Percentiles rank a stretch among this genome's conserved stretches.
phyloP scores from a whole-genome alignment of 73 alveolate species.

The Blepharisma japonicum region DNA sequence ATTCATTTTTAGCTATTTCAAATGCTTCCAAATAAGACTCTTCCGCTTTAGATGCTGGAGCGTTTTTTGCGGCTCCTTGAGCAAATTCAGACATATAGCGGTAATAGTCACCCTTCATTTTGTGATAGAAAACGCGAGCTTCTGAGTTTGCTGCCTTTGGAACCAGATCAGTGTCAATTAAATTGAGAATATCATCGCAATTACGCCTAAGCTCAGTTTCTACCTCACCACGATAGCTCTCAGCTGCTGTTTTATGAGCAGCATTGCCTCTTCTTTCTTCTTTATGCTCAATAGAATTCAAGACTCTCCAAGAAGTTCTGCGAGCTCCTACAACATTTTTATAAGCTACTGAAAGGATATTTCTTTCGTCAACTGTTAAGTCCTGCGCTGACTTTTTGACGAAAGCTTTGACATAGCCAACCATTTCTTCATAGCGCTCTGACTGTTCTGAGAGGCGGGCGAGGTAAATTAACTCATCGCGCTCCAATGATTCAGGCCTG shows the following conservation, averaged over 20 bases:
- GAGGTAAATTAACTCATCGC: conserved; percentile 38
- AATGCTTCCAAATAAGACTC: conserved; percentile 39
- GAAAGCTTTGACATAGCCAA: conserved; percentile 31
- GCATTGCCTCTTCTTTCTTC: conserved; percentile 31
- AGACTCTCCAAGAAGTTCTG: conserved; percentile 40
- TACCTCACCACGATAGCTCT: conserved; percentile 4
- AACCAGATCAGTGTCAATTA: conserved; percentile 37
- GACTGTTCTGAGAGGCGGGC: conserved; percentile 36
- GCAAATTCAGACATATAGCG: conserved; percentile 67
- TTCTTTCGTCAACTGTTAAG: conserved; percentile 47
- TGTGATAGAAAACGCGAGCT: conserved; percentile 44
- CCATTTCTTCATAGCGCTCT: conserved; percentile 38
- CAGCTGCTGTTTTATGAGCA: no score
- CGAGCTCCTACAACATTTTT: conserved; percentile 41
- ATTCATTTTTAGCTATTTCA: conserved; percentile 37
- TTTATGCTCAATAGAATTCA: conserved; percentile 41
- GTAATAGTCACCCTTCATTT: conserved; percentile 78
- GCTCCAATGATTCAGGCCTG: no score
- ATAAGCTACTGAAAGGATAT: conserved; percentile 39
- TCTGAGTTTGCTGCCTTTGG: conserved; percentile 42
- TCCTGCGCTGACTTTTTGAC: conserved; percentile 32
- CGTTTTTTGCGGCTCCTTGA: conserved; percentile 33
- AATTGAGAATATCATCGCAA: conserved; percentile 31
- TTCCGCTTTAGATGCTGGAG: conserved; percentile 42
- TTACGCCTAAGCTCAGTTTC: conserved; percentile 31